Base-by-base conservation (phyloP, 2,329 filamentous ascomycete genomes). In the Zymoseptoria pseudotritici region DNA sequence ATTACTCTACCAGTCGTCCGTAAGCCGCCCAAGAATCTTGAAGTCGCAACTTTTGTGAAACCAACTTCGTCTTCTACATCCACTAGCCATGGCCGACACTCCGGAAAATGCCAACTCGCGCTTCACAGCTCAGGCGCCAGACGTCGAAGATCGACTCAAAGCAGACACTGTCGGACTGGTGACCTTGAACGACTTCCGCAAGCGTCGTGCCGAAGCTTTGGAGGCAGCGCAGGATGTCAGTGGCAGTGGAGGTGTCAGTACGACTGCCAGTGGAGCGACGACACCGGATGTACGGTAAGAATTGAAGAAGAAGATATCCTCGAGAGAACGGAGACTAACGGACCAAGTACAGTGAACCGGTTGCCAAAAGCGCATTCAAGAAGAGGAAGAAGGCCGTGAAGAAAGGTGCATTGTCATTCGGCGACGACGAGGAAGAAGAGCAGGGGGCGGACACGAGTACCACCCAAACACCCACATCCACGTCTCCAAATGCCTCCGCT, bases 191-290 rank as follows among this genome's bases (percentile, higher is more conserved):
- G 94, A 97, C 73, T 97, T 96, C 75, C 91, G 93, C 75, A 97
- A 99, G 78, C 87, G 94, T 61, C 90, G 93, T 75, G 92, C 91
- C 67, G 91, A 97, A 75, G 90, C 92, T n/a, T 80, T 96, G 54
- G 93, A 97, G 71, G 90, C 94, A 71, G 85, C 89, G 69, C 90
- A 94, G 70, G 66, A 68, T 56, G 51, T 53, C 51, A 26, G 51
- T 26, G 51, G 22, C 2, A 53, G 51, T 26, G 36, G 36, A 42
- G 36, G 11, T 42, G 62, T 56, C 46, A 66, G 61, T 51, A 58
- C 64, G 20, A 53, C 87, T 85, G 11, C 85, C 86, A 70, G 88
- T 57, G 79, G 82, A 58, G 76, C 78, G 31, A 78, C 75, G 50
- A 84, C 82, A 49, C 81, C 82, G 49, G 75, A 77, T 52, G 84